Conservation (phyloP, 2,329 filamentous ascomycete genomes). For the Boeremia exigua region DNA sequence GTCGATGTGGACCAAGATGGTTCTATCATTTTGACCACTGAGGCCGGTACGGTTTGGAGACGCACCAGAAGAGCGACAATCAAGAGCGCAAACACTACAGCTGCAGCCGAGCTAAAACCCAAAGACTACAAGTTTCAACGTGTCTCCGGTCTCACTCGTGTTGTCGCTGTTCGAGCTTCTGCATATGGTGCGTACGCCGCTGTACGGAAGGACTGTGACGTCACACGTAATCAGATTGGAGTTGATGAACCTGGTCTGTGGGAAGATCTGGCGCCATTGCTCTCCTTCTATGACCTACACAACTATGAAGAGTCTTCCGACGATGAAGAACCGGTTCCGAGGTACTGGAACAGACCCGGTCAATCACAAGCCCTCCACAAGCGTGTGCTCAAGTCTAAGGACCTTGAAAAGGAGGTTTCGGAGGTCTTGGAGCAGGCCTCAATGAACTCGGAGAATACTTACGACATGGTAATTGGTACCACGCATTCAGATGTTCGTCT, state of each 20-base stretch:
- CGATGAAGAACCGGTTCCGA: slow-evolving; percentile 53
- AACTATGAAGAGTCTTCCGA: slow-evolving; percentile 50
- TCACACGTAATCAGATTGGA: slow-evolving; percentile 74
- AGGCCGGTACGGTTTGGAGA: slow-evolving; percentile 91
- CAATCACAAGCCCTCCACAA: slow-evolving; percentile 61
- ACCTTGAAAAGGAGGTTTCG: slow-evolving; percentile 69
- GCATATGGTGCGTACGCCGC: slow-evolving; percentile 89
- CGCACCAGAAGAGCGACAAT: slow-evolving; percentile 82
- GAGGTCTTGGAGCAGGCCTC: slow-evolving; percentile 49
- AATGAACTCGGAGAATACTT: slow-evolving; percentile 50
- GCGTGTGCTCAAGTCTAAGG: slow-evolving; percentile 66
- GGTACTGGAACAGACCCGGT: slow-evolving; percentile 58
- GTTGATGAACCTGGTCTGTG: slow-evolving; percentile 73
- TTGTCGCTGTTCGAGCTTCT: slow-evolving; percentile 83
- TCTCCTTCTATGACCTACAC: slow-evolving; percentile 69
- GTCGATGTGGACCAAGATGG: slow-evolving; percentile 91
- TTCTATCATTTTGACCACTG: slow-evolving; percentile 91
- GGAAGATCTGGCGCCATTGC: slow-evolving; percentile 73
- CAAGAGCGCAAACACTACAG: slow-evolving; percentile 66
- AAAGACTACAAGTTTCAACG: slow-evolving; percentile 97
- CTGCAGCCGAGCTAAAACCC: slow-evolving; percentile 63
- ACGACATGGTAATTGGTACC: slow-evolving; percentile 57
- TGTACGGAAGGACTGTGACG: slow-evolving; percentile 81
- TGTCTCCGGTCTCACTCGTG: slow-evolving; percentile 84
- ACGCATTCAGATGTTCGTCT: slow-evolving; percentile 72